These are phyloP conservation scores for Diutina ranongensis DNA, from an alignment of 1,139 yeast genomes.

Conservation along the genomic window DNA sequence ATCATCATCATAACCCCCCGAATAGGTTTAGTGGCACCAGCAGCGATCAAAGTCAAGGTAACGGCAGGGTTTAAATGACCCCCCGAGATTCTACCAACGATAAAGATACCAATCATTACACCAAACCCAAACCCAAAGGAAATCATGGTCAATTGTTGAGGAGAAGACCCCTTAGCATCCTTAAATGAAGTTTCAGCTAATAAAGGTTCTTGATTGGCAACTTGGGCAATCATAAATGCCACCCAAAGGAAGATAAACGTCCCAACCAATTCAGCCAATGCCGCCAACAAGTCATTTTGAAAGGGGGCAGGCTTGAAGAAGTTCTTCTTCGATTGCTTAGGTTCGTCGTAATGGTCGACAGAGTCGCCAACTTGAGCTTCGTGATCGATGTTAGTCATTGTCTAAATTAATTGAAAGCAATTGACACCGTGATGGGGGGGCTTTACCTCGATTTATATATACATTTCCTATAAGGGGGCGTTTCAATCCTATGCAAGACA, in stretches of 20 bases:
- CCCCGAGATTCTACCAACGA: conserved; percentile 74
- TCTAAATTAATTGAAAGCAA: not conserved
- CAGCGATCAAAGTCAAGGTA: conserved; percentile 56
- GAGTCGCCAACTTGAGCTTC: not conserved
- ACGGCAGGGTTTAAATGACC: conserved; percentile 91
- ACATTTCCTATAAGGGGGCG: not conserved
- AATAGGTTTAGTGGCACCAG: conserved; percentile 62
- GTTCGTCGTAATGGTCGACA: not conserved
- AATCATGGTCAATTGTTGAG: conserved; percentile 65
- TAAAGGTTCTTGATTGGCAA: conserved; percentile 58
- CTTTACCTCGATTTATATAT: not conserved
- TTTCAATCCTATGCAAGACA: not conserved
- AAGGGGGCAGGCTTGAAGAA: conserved; percentile 1
- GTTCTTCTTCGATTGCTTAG: not conserved
- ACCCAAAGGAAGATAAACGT: conserved; percentile 77
- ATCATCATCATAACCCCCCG: conserved; percentile 57
- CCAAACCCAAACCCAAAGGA: conserved; percentile 83
- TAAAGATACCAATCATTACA: conserved; percentile 64
- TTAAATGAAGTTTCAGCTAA: conserved; percentile 17
- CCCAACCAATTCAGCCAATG: conserved; percentile 61
- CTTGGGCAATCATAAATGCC: conserved; percentile 76
- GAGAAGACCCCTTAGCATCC: conserved; percentile 37
- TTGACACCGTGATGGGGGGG: not conserved
- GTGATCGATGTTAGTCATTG: conserved; percentile 3
- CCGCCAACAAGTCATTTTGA: conserved; percentile 3